Conservation (phyloP, 257 asterid genomes). For the Catharanthus roseus region DNA sequence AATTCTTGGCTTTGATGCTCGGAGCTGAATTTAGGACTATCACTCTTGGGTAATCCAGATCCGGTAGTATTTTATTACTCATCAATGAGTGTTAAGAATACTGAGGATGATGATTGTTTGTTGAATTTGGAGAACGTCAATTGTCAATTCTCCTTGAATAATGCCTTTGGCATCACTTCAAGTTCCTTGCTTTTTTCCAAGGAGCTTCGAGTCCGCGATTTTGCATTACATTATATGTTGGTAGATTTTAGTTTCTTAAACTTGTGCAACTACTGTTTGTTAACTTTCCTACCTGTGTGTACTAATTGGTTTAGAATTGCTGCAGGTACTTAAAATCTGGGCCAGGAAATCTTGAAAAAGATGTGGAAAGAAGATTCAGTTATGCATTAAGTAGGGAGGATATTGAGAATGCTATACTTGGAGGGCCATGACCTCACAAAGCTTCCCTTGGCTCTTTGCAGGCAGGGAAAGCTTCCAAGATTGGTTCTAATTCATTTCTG, state of each 20-base stretch:
- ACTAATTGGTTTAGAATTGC: slow-evolving; percentile 27
- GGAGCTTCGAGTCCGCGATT: too few species aligned
- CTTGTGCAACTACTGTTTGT: too few species aligned
- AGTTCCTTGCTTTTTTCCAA: too few species aligned
- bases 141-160: neutral
- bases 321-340: slow-evolving; percentile 88
- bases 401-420: slow-evolving; percentile 92
- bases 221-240: too few species aligned
- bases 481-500: too few species aligned
- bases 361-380: slow-evolving; percentile 89
- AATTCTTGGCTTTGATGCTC: neutral
- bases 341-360: slow-evolving; percentile 78
- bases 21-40: slow-evolving; percentile 4
- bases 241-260: too few species aligned
- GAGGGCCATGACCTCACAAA: slow-evolving; percentile 99
- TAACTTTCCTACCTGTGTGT: neutral
- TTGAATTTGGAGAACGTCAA: too few species aligned
- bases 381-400: slow-evolving; percentile 96
- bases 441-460: too few species aligned
- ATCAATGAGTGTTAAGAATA: neutral
- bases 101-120: too few species aligned
- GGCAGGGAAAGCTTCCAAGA: neutral
- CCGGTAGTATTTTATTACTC: neutral
- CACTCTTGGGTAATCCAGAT: too few species aligned
- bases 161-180: neutral